These are phyloP conservation scores for Pleurotus citrinopileatus DNA, from an alignment of 768 basidiomycete genomes.

Conservation along the genomic window DNA sequence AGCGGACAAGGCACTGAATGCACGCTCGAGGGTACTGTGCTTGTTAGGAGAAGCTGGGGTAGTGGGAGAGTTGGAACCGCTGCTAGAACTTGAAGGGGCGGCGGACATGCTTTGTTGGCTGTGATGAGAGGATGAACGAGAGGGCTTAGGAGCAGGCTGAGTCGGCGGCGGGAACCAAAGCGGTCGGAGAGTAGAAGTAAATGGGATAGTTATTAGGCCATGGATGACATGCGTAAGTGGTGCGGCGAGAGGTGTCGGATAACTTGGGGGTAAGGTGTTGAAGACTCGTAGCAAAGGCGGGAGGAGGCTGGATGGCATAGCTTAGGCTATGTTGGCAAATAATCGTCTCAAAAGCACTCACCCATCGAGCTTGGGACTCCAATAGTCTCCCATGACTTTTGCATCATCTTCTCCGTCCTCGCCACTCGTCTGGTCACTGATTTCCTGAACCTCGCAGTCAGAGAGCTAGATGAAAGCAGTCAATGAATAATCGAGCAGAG, in stretches of 20 bases:
- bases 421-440: conserved; percentile 20
- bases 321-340: neutral
- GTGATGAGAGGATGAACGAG: conserved; percentile 26
- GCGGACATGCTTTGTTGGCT: conserved; percentile 25
- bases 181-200: conserved; percentile 49
- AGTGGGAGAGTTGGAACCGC: conserved; percentile 39
- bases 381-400: conserved; percentile 69
- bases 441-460: conserved; percentile 42
- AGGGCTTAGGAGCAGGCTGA: conserved; percentile 21
- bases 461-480: conserved; percentile 29
- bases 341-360: conserved; percentile 36
- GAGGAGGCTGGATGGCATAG: conserved; percentile 50
- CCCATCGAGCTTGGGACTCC: conserved; percentile 74
- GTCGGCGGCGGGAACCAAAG: conserved; percentile 59
- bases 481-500: neutral
- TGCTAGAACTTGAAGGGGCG: conserved; percentile 27
- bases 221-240: conserved; percentile 85
- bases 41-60: conserved; percentile 21
- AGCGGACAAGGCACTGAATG: conserved; percentile 50
- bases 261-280: conserved; percentile 58
- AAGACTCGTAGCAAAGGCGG: conserved; percentile 71
- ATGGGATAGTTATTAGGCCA: conserved; percentile 75
- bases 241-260: conserved; percentile 59
- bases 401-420: conserved; percentile 21
- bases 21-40: conserved; percentile 55